These are phyloP conservation scores for Microsporum audouinii DNA, from an alignment of 2,329 filamentous ascomycete species.

Conservation along the genomic window DNA sequence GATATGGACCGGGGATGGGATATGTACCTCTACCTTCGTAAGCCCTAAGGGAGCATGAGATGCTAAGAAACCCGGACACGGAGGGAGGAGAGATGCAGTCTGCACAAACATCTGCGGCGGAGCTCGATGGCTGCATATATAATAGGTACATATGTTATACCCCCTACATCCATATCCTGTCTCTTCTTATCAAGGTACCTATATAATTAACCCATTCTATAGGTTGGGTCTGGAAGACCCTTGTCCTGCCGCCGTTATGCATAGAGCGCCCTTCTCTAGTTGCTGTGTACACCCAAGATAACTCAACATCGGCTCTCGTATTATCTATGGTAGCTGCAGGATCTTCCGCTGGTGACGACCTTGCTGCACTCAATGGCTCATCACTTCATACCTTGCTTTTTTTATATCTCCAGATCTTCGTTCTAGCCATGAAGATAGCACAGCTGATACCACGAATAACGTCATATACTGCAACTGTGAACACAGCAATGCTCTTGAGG, in stretches of 20 bases:
- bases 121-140: slow-evolving; percentile 28
- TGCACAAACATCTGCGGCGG: slow-evolving; percentile 44
- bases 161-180: slow-evolving; percentile 46
- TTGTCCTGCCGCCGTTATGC: slow-evolving; percentile 47
- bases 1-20: too few species aligned
- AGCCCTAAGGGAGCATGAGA: slow-evolving; percentile 42
- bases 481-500: slow-evolving; percentile 38
- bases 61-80: slow-evolving; percentile 46
- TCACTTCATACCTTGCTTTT: slow-evolving; percentile 18
- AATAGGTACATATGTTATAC: background rate
- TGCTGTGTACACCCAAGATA: slow-evolving; percentile 14
- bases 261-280: slow-evolving; percentile 46
- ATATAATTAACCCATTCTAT: background rate
- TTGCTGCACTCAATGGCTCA: slow-evolving; percentile 36
- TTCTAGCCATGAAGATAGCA: slow-evolving; percentile 50
- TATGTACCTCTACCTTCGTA: slow-evolving; percentile 42
- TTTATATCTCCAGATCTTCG: slow-evolving; percentile 41
- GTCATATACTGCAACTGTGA: slow-evolving; percentile 42
- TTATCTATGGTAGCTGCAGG: slow-evolving; percentile 35
- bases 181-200: slow-evolving; percentile 17
- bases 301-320: slow-evolving; percentile 28
- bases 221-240: slow-evolving; percentile 48
- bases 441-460: slow-evolving; percentile 36
- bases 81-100: slow-evolving; percentile 40
- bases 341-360: slow-evolving; percentile 43